phyloP scores from a whole-genome alignment of 371 early-diverging fungal species.

The Apophysomyces sp. region DNA sequence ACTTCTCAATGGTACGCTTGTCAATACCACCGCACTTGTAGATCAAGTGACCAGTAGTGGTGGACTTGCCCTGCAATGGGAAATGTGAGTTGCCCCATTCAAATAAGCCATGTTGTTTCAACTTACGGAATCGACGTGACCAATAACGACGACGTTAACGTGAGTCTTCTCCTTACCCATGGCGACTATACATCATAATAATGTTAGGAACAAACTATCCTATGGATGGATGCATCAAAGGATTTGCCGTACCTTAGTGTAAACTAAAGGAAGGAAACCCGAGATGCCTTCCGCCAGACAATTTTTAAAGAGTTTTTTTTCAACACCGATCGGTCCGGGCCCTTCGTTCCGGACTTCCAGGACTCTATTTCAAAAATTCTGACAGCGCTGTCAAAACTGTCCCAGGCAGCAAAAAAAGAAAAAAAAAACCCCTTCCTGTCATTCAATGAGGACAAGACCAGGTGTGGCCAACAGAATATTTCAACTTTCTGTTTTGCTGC shows the following conservation, averaged over 20 bases:
- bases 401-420: no score
- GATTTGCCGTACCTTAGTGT: constrained; percentile 9
- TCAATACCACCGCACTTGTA: constrained; percentile 98
- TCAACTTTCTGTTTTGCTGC: no score
- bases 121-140: constrained; percentile 99
- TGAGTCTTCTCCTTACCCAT: constrained; percentile 96
- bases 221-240: not conserved
- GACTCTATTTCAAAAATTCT: no score
- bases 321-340: not conserved
- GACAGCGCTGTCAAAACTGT: no score
- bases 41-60: constrained; percentile 89
- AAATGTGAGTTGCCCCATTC: not conserved
- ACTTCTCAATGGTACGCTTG: constrained; percentile 98
- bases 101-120: constrained; percentile 11
- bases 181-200: constrained; percentile 17
- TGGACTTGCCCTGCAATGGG: constrained; percentile 33
- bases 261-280: not conserved
- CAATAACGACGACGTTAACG: constrained; percentile 98
- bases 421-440: no score
- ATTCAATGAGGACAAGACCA: no score
- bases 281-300: not conserved
- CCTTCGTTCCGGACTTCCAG: not conserved
- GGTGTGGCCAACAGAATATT: no score
- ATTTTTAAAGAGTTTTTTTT: not conserved
- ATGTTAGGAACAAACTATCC: not conserved